Evolutionary conservation across 106 monocot genomes (phyloP).

Genomic region (Apostasia shenzhenica): DNA sequence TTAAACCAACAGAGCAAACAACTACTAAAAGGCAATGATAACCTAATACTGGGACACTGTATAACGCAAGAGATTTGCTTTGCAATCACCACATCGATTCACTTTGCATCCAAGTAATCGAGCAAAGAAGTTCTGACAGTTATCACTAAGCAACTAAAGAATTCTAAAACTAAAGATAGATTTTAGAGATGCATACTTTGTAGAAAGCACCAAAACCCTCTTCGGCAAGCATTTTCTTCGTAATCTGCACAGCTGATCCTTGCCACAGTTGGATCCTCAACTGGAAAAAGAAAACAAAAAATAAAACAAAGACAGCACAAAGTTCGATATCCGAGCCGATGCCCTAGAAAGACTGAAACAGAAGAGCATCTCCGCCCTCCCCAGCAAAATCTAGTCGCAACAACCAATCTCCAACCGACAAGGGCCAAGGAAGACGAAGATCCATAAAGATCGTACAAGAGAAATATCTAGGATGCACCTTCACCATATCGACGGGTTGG

Average conservation of each 20-base stretch:
- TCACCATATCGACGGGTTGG: slow-evolving; percentile 94
- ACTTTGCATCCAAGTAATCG: neutral
- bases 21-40: neutral
- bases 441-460: neutral
- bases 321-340: neutral
- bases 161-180: neutral
- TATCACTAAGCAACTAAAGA: too few relatives aligned
- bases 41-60: neutral
- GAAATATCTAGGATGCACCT: slow-evolving; percentile 21
- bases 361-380: neutral
- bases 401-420: neutral
- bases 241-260: slow-evolving; percentile 57
- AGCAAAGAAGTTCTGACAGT: neutral
- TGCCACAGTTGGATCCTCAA: slow-evolving; percentile 66
- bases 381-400: too few relatives aligned
- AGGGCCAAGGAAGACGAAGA: neutral
- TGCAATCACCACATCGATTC: neutral
- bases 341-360: too few relatives aligned
- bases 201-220: slow-evolving; percentile 54
- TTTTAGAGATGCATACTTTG: slow-evolving; percentile 30
- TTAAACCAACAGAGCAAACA: neutral
- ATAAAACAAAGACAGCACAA: too few relatives aligned
- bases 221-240: slow-evolving; percentile 53
- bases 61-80: neutral
- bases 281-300: slow-evolving; percentile 18